A percentile compares a stretch with the other conserved stretches of the same genome.
Conservation (phyloP, 176 grass and related monocot species). For the Cenchrus americanus region DNA sequence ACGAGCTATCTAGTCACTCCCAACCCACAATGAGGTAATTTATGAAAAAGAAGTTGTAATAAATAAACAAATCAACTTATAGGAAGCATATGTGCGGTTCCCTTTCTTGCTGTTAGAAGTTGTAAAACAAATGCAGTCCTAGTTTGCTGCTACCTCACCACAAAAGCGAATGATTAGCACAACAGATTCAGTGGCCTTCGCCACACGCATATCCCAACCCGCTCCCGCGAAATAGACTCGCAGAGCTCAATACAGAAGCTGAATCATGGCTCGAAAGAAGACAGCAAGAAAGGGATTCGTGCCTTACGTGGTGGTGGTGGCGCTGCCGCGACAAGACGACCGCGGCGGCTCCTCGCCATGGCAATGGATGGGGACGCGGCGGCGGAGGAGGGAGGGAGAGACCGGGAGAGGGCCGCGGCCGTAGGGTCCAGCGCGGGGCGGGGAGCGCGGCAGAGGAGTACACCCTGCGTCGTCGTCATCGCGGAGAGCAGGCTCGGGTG, state of each 20-base stretch:
- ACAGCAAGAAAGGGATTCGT: not conserved
- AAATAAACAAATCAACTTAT: not conserved
- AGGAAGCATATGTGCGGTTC: not conserved
- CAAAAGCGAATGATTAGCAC: not conserved
- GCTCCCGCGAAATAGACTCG: not conserved
- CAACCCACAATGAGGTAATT: not conserved
- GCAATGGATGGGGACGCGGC: not conserved
- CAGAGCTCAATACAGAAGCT: not conserved
- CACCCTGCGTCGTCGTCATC: not conserved
- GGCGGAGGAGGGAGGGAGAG: not conserved
- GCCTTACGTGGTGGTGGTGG: not conserved
- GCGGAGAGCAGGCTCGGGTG: not conserved
- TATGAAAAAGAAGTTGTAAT: conserved; percentile 12
- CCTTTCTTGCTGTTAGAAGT: no score
- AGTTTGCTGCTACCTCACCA: no score
- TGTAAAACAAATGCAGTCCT: no score
- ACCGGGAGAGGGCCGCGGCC: not conserved
- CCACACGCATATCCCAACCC: not conserved
- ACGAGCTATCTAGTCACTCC: not conserved
- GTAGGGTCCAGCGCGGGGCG: not conserved
- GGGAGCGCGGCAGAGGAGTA: conserved; percentile 3
- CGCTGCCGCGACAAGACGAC: not conserved
- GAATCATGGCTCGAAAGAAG: not conserved
- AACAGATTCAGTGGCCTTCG: not conserved
- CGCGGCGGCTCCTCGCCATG: not conserved